Evolutionary conservation across 2,329 filamentous ascomycete species (phyloP).

Genomic region (Ophiostoma ips): DNA sequence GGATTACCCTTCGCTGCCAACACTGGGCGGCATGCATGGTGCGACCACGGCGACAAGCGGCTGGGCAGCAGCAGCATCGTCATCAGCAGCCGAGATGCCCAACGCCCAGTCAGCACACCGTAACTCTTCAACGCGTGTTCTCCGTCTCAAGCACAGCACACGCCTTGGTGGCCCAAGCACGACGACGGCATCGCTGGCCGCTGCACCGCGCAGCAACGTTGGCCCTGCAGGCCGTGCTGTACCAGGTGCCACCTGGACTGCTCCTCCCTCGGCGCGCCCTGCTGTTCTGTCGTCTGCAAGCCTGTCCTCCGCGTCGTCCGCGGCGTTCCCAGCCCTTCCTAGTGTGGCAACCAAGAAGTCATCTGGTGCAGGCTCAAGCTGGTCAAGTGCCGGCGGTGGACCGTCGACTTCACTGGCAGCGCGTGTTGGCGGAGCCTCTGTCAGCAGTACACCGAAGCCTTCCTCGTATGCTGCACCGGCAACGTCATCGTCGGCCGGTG

Average conservation of each 20-base stretch:
- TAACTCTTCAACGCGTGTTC: slow-evolving; percentile 36
- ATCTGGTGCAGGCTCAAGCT: slow-evolving; percentile 9
- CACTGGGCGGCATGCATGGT: slow-evolving; percentile 54
- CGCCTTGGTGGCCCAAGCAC: slow-evolving; percentile 26
- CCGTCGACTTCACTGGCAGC: slow-evolving; percentile 10
- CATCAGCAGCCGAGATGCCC: slow-evolving; percentile 25
- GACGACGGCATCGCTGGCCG: slow-evolving; percentile 7
- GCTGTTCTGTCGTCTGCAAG: slow-evolving; percentile 10
- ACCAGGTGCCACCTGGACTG: slow-evolving; percentile 15
- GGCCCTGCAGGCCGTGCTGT: slow-evolving; percentile 9
- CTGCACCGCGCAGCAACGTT: slow-evolving; percentile 1
- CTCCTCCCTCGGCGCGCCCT: slow-evolving; percentile 12
- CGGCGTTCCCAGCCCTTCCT: slow-evolving; percentile 33
- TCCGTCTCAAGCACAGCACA: slow-evolving; percentile 46
- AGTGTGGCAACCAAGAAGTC: slow-evolving; percentile 9
- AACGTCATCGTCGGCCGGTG: not conserved
- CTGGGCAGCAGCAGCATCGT: slow-evolving; percentile 46
- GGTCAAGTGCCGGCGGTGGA: slow-evolving; percentile 13
- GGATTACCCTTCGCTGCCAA: slow-evolving; percentile 81
- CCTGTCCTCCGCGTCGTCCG: slow-evolving; percentile 16
- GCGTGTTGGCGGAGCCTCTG: slow-evolving; percentile 8
- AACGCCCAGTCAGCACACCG: slow-evolving; percentile 25
- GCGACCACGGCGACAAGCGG: slow-evolving; percentile 40
- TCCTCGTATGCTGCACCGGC: not conserved
- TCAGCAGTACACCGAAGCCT: not conserved